These are phyloP conservation scores for Penicillium atrosanguineum DNA, from an alignment of 495 filamentous ascomycete genomes.

Conservation along the genomic window DNA sequence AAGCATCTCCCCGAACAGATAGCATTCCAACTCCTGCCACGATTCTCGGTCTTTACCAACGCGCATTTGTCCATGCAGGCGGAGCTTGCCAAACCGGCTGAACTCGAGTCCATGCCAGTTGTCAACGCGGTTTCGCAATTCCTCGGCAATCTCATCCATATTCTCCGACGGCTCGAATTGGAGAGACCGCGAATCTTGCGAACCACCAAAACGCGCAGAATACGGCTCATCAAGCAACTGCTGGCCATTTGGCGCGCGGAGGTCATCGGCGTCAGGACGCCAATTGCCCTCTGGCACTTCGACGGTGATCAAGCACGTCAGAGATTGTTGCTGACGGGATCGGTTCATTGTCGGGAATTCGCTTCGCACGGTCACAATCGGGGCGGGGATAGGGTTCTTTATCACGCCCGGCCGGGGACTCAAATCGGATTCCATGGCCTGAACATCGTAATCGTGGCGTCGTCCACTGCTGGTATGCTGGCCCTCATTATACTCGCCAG, in stretches of 20 bases:
- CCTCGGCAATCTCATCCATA: slow-evolving; percentile 83
- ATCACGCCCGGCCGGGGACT: slow-evolving; percentile 63
- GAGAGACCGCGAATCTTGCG: slow-evolving; percentile 29
- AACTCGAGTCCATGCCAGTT: slow-evolving; percentile 99
- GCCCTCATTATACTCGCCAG: slow-evolving; percentile 72
- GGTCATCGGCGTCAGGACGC: slow-evolving; percentile 80
- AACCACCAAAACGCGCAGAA: slow-evolving; percentile 30
- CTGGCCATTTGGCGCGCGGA: slow-evolving; percentile 60
- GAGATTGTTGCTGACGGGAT: slow-evolving; percentile 88
- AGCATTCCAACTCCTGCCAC: slow-evolving; percentile 98
- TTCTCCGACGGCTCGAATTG: slow-evolving; percentile 58
- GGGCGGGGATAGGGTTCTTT: slow-evolving; percentile 90
- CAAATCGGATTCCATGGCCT: slow-evolving; percentile 89
- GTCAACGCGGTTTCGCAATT: slow-evolving; percentile 79
- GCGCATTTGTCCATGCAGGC: slow-evolving; percentile 83
- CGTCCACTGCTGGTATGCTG: slow-evolving; percentile 46
- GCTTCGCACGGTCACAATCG: slow-evolving; percentile 86
- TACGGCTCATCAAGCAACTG: slow-evolving; percentile 52
- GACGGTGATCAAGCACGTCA: slow-evolving; percentile 92
- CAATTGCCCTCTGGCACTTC: slow-evolving; percentile 94
- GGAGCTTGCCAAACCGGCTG: slow-evolving; percentile 86
- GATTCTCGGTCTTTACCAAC: slow-evolving; percentile 96
- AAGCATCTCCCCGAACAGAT: slow-evolving; percentile 97
- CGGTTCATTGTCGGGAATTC: slow-evolving; percentile 93
- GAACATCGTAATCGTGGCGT: slow-evolving; percentile 92